Evolutionary conservation across 2,329 filamentous ascomycete genomes (phyloP), one percentile per base, ranked within the genome.

Genomic region (Fusarium penzigii): DNA sequence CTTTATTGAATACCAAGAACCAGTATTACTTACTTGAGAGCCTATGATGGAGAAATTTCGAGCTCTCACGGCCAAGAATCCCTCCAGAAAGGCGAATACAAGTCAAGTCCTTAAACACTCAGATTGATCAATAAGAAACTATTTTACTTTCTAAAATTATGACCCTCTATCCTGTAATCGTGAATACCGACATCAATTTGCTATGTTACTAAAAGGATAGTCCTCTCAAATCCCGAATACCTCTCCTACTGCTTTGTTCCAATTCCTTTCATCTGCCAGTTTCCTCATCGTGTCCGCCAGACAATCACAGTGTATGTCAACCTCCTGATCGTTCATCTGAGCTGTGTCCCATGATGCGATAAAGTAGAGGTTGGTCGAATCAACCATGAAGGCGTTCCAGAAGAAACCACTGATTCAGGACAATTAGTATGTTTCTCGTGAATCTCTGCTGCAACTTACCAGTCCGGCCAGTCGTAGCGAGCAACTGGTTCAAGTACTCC

Each of bases 291-390:
- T 61, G 14, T 65, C 62, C 4, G 66, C 65, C 45, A 73, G 53
- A 1, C 17, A 29, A 9, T 71, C 66, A 16, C 69, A 72, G 47
- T 66, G 55, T 1, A 39, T 54, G 17, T 73, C 66, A 0, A 73
- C 57, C 42, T 73, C 65, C 10, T 44, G 51, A 3, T 61, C 62
- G 29, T 67, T 71, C 65, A 73, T 61, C 59, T 74, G 72, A 2
- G 72, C 70, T n/a, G 72, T 73, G 41, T 74, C 72, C 72, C 72
- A 73, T 1, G 70, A 71, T 5, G 68, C 71, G 42, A 73, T 61
- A 48, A 72, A 70, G 40, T 71, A 66, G 38, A 74, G 39, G 41
- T 68, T 69, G 6, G 61, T 59, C 0, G 58, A 51, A 48, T 72
- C 68, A 12, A 71, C 45, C 67, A 68, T 68, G 49, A 72, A 74